These are phyloP conservation scores for Naganishia sp. DNA, from an alignment of 1,284 basidiomycete genomes.

Conservation along the genomic window DNA sequence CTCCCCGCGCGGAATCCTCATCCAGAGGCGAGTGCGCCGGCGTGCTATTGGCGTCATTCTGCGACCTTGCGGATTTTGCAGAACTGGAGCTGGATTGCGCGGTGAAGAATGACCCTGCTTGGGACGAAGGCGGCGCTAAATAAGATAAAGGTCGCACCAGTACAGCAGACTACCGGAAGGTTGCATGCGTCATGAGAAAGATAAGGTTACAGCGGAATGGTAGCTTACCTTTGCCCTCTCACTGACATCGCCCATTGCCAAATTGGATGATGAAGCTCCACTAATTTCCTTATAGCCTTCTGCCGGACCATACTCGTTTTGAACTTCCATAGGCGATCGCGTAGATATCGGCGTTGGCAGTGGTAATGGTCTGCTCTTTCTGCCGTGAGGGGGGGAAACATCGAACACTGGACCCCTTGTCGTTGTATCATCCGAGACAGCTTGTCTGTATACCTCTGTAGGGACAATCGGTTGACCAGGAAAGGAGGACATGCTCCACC, in stretches of 20 bases:
- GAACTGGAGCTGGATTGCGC: constrained; percentile 10
- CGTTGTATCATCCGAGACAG: background rate
- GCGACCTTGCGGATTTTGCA: constrained; percentile 3
- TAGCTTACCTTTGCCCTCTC: constrained; percentile 7
- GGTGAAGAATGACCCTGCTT: constrained; percentile 21
- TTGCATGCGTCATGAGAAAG: too few relatives aligned
- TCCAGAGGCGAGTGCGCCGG: constrained; percentile 11
- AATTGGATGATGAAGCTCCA: background rate
- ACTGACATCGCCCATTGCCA: constrained; percentile 19
- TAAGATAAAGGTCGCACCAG: constrained; percentile 17
- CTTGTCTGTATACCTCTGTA: constrained; percentile 8
- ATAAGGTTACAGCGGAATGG: background rate
- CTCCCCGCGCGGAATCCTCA: background rate
- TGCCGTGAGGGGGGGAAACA: background rate
- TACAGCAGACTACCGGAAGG: background rate
- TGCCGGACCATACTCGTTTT: background rate
- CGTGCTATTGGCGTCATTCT: background rate
- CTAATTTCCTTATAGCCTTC: background rate
- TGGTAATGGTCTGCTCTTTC: background rate
- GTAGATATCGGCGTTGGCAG: constrained; percentile 2
- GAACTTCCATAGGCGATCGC: constrained; percentile 2
- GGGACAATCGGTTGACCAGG: constrained; percentile 20
- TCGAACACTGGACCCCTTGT: background rate
- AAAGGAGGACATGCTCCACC: constrained; percentile 15
- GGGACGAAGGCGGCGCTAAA: constrained; percentile 11